These are phyloP conservation scores for Pseudocercospora musae DNA, from an alignment of 2,329 filamentous ascomycete species.

Conservation along the genomic window DNA sequence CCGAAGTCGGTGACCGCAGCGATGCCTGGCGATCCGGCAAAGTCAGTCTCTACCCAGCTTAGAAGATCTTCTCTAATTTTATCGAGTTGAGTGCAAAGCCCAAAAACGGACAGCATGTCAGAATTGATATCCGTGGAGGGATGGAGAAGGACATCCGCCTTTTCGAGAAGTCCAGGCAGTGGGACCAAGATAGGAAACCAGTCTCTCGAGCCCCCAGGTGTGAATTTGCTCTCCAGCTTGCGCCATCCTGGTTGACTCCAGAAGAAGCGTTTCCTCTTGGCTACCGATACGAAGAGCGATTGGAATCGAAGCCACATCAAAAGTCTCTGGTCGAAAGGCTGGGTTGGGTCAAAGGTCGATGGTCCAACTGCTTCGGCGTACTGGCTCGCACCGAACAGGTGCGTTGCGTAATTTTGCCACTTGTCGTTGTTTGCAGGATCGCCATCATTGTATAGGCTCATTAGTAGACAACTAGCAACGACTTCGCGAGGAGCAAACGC, in stretches of 20 bases:
- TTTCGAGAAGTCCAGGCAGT: conserved; percentile 9
- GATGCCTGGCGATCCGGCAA: conserved; percentile 4
- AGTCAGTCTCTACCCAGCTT: conserved; percentile 10
- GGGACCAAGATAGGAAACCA: conserved; percentile 14
- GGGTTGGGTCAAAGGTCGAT: conserved; percentile 6
- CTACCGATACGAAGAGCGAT: conserved; percentile 12
- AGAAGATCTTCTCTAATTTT: conserved; percentile 8
- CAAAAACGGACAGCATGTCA: neutral
- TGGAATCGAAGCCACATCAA: conserved; percentile 14
- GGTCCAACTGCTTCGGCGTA: conserved; percentile 14
- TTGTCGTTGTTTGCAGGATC: neutral
- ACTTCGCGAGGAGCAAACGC: conserved; percentile 5
- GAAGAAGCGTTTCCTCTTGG: conserved; percentile 9
- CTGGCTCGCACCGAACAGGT: conserved; percentile 14
- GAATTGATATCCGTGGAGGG: neutral
- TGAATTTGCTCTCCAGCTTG: conserved; percentile 3
- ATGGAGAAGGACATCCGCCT: conserved; percentile 3
- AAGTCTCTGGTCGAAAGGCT: conserved; percentile 12
- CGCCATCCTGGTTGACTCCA: conserved; percentile 11
- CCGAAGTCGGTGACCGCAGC: conserved; percentile 9
- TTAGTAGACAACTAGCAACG: conserved; percentile 11
- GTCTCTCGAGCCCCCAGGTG: conserved; percentile 6
- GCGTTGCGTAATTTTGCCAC: conserved; percentile 12
- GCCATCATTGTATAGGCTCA: conserved; percentile 15
- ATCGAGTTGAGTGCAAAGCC: conserved; percentile 7